Evolutionary conservation across 1,284 basidiomycete genomes (phyloP).

Genomic region (Boletus albobrunnescens): DNA sequence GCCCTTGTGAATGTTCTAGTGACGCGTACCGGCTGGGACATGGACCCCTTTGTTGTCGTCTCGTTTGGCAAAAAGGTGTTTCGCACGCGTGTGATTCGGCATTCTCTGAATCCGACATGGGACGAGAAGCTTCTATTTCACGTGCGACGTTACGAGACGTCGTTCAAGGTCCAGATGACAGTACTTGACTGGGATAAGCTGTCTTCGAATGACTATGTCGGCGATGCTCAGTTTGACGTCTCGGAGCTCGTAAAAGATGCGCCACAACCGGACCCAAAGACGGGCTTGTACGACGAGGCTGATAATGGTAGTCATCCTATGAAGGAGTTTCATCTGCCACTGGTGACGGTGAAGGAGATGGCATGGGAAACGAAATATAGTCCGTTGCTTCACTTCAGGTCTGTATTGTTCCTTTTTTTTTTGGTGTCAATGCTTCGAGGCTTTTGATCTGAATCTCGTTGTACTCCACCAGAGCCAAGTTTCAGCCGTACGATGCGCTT

Average conservation of each 20-base stretch:
- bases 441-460: constrained; percentile 7
- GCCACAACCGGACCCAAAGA: constrained; percentile 67
- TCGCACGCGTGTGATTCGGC: constrained; percentile 85
- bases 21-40: constrained; percentile 86
- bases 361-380: constrained; percentile 63
- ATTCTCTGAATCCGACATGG: constrained; percentile 88
- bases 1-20: constrained; percentile 40
- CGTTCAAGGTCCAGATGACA: constrained; percentile 74
- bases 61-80: constrained; percentile 98
- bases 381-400: constrained; percentile 64
- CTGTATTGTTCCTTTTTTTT: background rate
- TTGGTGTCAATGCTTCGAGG: background rate
- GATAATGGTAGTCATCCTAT: constrained; percentile 48
- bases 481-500: constrained; percentile 89
- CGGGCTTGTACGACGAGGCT: constrained; percentile 62
- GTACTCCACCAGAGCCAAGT: constrained; percentile 71
- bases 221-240: constrained; percentile 70
- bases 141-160: constrained; percentile 81
- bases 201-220: constrained; percentile 83
- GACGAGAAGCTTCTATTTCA: constrained; percentile 97
- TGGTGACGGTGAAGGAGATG: constrained; percentile 53
- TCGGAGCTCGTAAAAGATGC: constrained; percentile 68
- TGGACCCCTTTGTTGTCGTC: constrained; percentile 96
- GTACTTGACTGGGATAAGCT: constrained; percentile 96
- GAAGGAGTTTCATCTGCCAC: constrained; percentile 61